Percentiles rank a stretch among this genome's conserved stretches.
These are phyloP conservation scores for Corynespora cassiicola DNA, from an alignment of 2,329 filamentous ascomycete genomes.

Conservation along the genomic window DNA sequence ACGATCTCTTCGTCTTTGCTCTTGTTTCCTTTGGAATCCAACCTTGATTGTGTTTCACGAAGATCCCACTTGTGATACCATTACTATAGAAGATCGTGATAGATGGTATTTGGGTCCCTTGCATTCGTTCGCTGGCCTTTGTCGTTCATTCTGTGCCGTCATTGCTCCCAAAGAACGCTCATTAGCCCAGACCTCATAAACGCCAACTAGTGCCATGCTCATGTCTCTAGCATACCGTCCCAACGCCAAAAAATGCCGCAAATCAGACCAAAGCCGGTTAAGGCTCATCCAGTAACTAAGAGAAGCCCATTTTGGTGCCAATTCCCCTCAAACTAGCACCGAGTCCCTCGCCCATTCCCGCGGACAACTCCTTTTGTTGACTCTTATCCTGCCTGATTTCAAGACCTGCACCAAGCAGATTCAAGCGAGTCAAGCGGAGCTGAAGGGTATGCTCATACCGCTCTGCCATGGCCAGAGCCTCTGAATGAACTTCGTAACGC, in stretches of 20 bases:
- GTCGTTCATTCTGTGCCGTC: too few species aligned
- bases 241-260: conserved; percentile 12
- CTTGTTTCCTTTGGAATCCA: too few species aligned
- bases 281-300: conserved; percentile 15
- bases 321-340: conserved; percentile 34
- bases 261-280: not conserved
- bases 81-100: too few species aligned
- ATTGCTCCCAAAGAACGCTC: too few species aligned
- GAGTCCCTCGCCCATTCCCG: conserved; percentile 26
- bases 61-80: too few species aligned
- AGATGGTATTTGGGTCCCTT: too few species aligned
- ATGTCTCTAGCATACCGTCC: too few species aligned
- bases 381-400: conserved; percentile 60
- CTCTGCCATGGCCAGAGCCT: conserved; percentile 71
- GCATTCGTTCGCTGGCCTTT: too few species aligned
- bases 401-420: conserved; percentile 75
- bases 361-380: conserved; percentile 15
- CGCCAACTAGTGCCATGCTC: too few species aligned
- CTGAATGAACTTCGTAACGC: conserved; percentile 72
- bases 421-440: conserved; percentile 78
- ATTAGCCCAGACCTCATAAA: too few species aligned
- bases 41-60: too few species aligned
- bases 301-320: conserved; percentile 37
- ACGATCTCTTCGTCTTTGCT: too few species aligned
- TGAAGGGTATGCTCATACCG: conserved; percentile 78